phyloP scores from a whole-genome alignment of 2,329 filamentous ascomycete genomes.

The Colletotrichum neosansevieriae region DNA sequence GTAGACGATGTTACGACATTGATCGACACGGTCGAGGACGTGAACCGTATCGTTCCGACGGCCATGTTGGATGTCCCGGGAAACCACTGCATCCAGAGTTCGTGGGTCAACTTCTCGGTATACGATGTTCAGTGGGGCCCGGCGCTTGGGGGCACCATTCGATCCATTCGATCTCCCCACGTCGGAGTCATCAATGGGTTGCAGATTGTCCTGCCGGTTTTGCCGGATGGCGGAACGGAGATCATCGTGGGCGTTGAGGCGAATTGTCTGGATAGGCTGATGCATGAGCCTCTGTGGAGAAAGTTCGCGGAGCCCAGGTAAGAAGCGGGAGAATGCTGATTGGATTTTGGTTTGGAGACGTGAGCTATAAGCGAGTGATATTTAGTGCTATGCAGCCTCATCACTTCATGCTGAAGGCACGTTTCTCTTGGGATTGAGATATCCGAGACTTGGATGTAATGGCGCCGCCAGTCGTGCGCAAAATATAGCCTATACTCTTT shows the following conservation, averaged over 20 bases:
- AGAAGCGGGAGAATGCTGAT: background rate
- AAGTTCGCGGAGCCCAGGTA: conserved; percentile 22
- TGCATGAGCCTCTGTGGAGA: conserved; percentile 28
- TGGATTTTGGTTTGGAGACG: background rate
- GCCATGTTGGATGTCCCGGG: conserved; percentile 14
- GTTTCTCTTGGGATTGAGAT: no score
- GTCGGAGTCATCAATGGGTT: conserved; percentile 27
- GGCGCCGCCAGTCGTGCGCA: no score
- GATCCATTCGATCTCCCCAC: conserved; percentile 11
- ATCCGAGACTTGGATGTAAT: no score
- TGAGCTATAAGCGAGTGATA: background rate
- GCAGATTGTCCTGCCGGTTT: conserved; percentile 12
- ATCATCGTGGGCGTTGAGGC: conserved; percentile 21
- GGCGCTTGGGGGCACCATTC: conserved; percentile 7
- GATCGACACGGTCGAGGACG: conserved; percentile 13
- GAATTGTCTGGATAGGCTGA: conserved; percentile 16
- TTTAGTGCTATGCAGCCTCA: background rate
- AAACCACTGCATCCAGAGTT: conserved; percentile 16
- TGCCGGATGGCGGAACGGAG: conserved; percentile 30
- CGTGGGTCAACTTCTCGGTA: conserved; percentile 18
- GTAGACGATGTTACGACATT: conserved; percentile 10
- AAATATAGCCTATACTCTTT: no score
- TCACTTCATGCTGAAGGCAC: no score
- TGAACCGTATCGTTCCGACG: conserved; percentile 17
- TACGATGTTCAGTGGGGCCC: conserved; percentile 26